Evolutionary conservation across 2,329 filamentous ascomycete genomes (phyloP).

Genomic region (Exophiala sideris): DNA sequence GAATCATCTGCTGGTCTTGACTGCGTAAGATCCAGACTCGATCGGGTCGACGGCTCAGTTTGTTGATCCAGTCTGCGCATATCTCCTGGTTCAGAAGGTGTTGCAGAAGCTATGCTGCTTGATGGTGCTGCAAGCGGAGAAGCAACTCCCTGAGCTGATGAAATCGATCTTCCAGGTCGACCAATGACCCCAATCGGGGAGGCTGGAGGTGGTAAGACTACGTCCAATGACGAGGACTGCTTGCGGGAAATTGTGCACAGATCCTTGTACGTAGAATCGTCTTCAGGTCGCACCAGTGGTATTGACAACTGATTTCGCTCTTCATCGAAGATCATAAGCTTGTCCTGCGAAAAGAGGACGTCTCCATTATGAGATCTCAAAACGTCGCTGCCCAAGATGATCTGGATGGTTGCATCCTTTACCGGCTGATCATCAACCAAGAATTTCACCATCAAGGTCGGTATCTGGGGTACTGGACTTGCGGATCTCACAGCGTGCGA

Average conservation of each 20-base stretch:
- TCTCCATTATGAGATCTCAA: slow-evolving; percentile 84
- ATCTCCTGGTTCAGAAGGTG: slow-evolving; percentile 12
- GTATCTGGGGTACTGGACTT: slow-evolving; percentile 74
- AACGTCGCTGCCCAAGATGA: slow-evolving; percentile 86
- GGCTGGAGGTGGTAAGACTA: slow-evolving; percentile 22
- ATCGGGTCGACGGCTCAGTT: slow-evolving; percentile 14
- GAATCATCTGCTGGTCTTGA: slow-evolving; percentile 23
- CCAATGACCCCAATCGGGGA: slow-evolving; percentile 35
- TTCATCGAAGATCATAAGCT: slow-evolving; percentile 80
- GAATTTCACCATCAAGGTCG: slow-evolving; percentile 76
- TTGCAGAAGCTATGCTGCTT: slow-evolving; percentile 9
- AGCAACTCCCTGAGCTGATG: slow-evolving; percentile 25
- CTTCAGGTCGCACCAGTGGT: slow-evolving; percentile 87
- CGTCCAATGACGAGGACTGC: slow-evolving; percentile 17
- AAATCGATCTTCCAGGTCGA: slow-evolving; percentile 26
- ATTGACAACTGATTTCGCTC: slow-evolving; percentile 84
- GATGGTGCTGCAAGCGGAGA: slow-evolving; percentile 28
- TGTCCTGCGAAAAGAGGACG: slow-evolving; percentile 86
- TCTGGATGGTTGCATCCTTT: slow-evolving; percentile 63
- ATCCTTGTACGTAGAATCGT: slow-evolving; percentile 75
- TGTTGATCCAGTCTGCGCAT: slow-evolving; percentile 11
- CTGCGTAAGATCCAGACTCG: slow-evolving; percentile 17
- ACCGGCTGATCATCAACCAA: slow-evolving; percentile 59
- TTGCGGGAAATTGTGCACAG: slow-evolving; percentile 57
- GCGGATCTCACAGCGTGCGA: slow-evolving; percentile 69